Evolutionary conservation across 2,329 filamentous ascomycete species (phyloP).

Genomic region (Fusarium mangiferae): DNA sequence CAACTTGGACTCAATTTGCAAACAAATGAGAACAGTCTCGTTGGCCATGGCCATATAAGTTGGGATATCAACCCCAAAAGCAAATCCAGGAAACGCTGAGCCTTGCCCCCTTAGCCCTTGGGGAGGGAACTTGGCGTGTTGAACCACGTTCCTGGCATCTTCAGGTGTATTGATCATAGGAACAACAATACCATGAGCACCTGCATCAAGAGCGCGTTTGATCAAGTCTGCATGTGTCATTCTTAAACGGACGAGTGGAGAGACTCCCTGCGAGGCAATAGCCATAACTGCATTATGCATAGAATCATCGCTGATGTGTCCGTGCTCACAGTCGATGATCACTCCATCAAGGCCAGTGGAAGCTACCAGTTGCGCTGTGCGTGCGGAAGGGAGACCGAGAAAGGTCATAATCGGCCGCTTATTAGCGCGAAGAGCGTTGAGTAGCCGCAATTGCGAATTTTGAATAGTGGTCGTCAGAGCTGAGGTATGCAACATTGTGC

Average conservation of each 20-base stretch:
- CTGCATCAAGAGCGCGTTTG: not conserved
- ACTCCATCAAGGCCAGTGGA: not conserved
- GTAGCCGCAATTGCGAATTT: not conserved
- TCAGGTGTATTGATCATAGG: not conserved
- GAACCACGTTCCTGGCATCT: not conserved
- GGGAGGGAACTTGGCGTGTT: not conserved
- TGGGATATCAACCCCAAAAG: not conserved
- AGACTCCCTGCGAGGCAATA: conserved; percentile 7
- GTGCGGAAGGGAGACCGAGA: not conserved
- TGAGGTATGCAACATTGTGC: not conserved
- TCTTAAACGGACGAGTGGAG: not conserved
- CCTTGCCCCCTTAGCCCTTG: not conserved
- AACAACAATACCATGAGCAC: not conserved
- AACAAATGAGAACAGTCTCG: not conserved
- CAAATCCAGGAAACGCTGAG: not conserved
- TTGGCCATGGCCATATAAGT: not conserved
- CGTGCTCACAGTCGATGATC: conserved; percentile 38
- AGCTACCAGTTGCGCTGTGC: not conserved
- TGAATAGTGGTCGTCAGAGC: not conserved
- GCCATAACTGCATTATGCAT: conserved; percentile 18
- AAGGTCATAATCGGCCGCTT: not conserved
- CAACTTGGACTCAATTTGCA: not conserved
- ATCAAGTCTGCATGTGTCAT: not conserved
- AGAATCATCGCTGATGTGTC: conserved; percentile 9
- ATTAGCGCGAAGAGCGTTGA: not conserved